Evolutionary conservation across 371 early-diverging fungal species (phyloP), one percentile per base, ranked within the genome.

Genomic region (Nematocida ironsii): DNA sequence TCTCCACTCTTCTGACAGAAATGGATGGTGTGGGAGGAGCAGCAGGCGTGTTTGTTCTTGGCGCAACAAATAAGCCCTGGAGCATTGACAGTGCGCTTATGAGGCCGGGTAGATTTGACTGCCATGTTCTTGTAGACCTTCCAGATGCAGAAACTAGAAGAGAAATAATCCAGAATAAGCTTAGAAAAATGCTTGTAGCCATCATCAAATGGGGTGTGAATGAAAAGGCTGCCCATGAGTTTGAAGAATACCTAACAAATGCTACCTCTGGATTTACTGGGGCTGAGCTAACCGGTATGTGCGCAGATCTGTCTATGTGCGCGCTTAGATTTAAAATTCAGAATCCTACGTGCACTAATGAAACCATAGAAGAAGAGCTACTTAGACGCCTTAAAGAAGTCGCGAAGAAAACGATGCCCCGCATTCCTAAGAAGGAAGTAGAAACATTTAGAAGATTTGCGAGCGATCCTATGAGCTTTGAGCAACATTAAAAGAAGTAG

Each of bases 81-180:
- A 91, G 92, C 73, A 93, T 87, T 62, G 95, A 95, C 86, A 90
- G 93, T 45, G 95, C 95, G 0, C 86, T 95, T 54, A 89, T 93
- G 87, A 89, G 95, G 60, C 97, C 98, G 20, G 98, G 98, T 5
- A 92, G 98, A 55, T 98, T 98, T 84, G 98, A 98, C 89, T 90
- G 96, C 25, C 96, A 96, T 85, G 94, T 98, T 69, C 87, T 91
- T 39, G 93, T 98, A 73, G 97, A 68, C 25, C 64, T 83, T n/a
- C 83, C 83, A 25, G 82, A 96, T 86, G 93, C 94, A 83, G 90
- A 92, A 84, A 96, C 95, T 5, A 91, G 97, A 82, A 90, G 91
- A 5, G 92, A 91, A 68, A 95, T 98, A 66, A 95, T 95, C 90
- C 90, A 91, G 84, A 95, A 95, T 4, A 96, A 96, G 58, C 69